These are phyloP conservation scores for Penicillium glabrum DNA, from an alignment of 2,329 filamentous ascomycete species.

Conservation along the genomic window DNA sequence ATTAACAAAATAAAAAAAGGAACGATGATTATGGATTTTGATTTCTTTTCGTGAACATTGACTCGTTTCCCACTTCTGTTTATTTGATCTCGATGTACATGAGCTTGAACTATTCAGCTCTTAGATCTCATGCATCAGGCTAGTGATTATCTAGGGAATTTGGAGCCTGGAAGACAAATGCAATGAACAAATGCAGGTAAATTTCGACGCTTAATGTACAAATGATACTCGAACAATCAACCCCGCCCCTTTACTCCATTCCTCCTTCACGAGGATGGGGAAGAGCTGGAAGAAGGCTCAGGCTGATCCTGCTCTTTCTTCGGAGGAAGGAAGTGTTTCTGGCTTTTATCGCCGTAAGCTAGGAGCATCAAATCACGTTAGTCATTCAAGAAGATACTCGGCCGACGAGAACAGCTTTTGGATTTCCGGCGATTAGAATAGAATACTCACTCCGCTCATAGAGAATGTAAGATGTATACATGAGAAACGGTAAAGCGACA, in stretches of 20 bases:
- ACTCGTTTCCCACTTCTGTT: too few species aligned
- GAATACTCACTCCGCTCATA: conserved; percentile 33
- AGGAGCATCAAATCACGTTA: background rate
- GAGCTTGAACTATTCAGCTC: too few species aligned
- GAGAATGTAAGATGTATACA: conserved; percentile 34
- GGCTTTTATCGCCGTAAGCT: conserved; percentile 29
- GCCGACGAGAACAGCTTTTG: background rate
- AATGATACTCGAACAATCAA: background rate
- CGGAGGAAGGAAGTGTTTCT: conserved; percentile 8
- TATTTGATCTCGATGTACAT: too few species aligned
- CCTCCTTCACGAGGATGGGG: background rate
- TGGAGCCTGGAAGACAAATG: background rate
- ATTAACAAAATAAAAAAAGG: background rate
- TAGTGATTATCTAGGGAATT: background rate
- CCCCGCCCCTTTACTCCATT: background rate
- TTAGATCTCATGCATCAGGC: background rate
- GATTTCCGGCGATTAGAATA: background rate
- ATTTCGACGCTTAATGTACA: background rate
- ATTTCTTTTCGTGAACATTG: background rate
- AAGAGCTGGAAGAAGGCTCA: background rate
- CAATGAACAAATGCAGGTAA: background rate
- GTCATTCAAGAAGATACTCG: background rate
- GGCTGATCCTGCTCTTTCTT: background rate
- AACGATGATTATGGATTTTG: background rate
- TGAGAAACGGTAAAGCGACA: conserved; percentile 32